Percentiles rank a stretch among this genome's conserved stretches.
These are phyloP conservation scores for Emmonsiellopsis sp. DNA, from an alignment of 2,329 filamentous ascomycete genomes.

Conservation along the genomic window DNA sequence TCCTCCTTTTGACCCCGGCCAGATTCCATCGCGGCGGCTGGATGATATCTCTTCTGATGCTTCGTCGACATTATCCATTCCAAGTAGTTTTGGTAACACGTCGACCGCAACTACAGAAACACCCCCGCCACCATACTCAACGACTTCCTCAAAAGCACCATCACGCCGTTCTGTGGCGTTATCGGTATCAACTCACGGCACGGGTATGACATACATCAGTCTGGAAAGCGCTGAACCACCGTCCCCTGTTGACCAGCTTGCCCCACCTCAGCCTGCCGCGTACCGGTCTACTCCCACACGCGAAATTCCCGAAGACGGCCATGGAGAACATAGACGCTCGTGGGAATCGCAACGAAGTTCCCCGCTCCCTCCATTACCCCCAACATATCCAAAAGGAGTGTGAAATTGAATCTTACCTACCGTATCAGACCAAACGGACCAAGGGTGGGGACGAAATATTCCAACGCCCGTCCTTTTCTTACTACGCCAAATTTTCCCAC, in stretches of 20 bases:
- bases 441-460: too few relatives aligned
- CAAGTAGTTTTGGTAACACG: constrained; percentile 35
- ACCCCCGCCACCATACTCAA: constrained; percentile 33
- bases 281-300: constrained; percentile 11
- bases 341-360: background rate
- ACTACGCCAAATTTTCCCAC: too few relatives aligned
- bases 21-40: background rate
- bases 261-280: constrained; percentile 19
- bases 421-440: too few relatives aligned
- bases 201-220: constrained; percentile 5
- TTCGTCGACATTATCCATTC: constrained; percentile 32
- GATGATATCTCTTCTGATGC: constrained; percentile 27
- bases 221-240: constrained; percentile 4
- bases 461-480: too few relatives aligned
- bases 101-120: constrained; percentile 35
- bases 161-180: constrained; percentile 20
- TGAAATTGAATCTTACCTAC: background rate
- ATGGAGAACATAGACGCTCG: background rate
- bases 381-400: background rate
- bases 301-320: background rate
- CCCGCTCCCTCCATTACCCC: background rate
- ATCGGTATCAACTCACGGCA: constrained; percentile 20
- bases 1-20: background rate
- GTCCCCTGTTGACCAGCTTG: constrained; percentile 18
- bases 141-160: constrained; percentile 20